Conservation (phyloP, 2,329 filamentous ascomycete species). For the Daldinia sp. region DNA sequence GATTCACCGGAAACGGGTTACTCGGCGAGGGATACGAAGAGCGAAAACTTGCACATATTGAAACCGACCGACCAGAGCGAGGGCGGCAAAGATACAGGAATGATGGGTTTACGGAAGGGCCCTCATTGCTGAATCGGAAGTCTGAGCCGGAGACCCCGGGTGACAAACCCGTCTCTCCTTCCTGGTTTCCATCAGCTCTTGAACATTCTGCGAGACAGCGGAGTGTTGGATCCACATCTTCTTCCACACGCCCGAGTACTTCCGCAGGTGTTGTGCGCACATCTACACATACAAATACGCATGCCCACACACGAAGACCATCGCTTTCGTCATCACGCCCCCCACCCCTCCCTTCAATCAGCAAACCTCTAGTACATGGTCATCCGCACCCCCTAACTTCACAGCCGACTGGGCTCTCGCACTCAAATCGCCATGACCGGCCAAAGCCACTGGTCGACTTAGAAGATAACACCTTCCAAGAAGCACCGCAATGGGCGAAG, state of each 20-base stretch:
- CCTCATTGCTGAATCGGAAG: constrained; percentile 62
- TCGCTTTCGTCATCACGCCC: constrained; percentile 36
- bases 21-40: constrained; percentile 60
- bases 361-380: constrained; percentile 15
- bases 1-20: constrained; percentile 61
- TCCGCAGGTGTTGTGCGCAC: constrained; percentile 32
- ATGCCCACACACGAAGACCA: constrained; percentile 26
- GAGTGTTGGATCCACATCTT: constrained; percentile 11
- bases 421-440: constrained; percentile 39
- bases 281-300: constrained; percentile 15
- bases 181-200: constrained; percentile 53
- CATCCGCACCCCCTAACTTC: constrained; percentile 38
- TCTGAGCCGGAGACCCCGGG: constrained; percentile 42
- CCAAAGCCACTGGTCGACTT: constrained; percentile 45
- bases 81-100: constrained; percentile 43
- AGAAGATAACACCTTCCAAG: constrained; percentile 40
- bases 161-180: constrained; percentile 36
- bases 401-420: constrained; percentile 29
- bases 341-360: constrained; percentile 26
- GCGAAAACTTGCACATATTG: constrained; percentile 51
- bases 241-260: constrained; percentile 36
- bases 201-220: constrained; percentile 45
- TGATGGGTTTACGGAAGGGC: constrained; percentile 62
- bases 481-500: constrained; percentile 45
- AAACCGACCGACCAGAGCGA: constrained; percentile 41